Conservation (phyloP, 2,329 filamentous ascomycete genomes). For the Parastagonospora avenae region DNA sequence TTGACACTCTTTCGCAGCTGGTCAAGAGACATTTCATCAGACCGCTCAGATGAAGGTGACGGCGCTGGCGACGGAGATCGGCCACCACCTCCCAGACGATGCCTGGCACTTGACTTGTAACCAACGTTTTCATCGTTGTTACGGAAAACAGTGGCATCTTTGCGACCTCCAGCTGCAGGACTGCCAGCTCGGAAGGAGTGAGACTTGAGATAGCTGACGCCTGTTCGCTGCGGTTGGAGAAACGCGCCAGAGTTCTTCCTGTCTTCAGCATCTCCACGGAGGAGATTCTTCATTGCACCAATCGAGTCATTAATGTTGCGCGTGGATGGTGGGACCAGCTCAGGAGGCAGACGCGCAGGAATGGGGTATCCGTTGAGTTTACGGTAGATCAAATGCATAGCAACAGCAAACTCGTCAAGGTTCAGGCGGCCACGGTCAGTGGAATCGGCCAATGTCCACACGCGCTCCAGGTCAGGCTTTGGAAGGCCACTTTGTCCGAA, state of each 20-base stretch:
- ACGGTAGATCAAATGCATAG: constrained; percentile 98
- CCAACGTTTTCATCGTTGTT: constrained; percentile 91
- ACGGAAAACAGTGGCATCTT: constrained; percentile 95
- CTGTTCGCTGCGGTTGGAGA: constrained; percentile 90
- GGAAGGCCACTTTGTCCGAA: constrained; percentile 95
- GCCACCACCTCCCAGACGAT: constrained; percentile 71
- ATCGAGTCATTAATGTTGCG: constrained; percentile 92
- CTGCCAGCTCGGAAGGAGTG: constrained; percentile 81
- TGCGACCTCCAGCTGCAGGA: constrained; percentile 67
- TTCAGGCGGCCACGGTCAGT: constrained; percentile 94
- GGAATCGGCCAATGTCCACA: constrained; percentile 94
- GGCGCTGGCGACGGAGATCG: constrained; percentile 78
- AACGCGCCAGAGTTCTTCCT: constrained; percentile 89
- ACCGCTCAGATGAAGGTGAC: constrained; percentile 62
- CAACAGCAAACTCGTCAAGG: constrained; percentile 95
- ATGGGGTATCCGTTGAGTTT: constrained; percentile 96
- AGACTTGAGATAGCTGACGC: constrained; percentile 96
- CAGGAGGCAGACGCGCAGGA: constrained; percentile 83
- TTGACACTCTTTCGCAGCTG: constrained; percentile 90
- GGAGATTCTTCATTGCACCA: constrained; percentile 86
- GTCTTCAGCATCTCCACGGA: constrained; percentile 86
- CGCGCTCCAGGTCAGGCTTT: constrained; percentile 84
- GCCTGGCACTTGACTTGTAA: constrained; percentile 91
- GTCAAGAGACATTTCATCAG: constrained; percentile 83
- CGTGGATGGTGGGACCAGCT: constrained; percentile 92